A percentile compares a stretch with the other conserved stretches of the same genome.
These are phyloP conservation scores for Botryotinia narcissicola DNA, from an alignment of 2,329 filamentous ascomycete species.

Conservation along the genomic window DNA sequence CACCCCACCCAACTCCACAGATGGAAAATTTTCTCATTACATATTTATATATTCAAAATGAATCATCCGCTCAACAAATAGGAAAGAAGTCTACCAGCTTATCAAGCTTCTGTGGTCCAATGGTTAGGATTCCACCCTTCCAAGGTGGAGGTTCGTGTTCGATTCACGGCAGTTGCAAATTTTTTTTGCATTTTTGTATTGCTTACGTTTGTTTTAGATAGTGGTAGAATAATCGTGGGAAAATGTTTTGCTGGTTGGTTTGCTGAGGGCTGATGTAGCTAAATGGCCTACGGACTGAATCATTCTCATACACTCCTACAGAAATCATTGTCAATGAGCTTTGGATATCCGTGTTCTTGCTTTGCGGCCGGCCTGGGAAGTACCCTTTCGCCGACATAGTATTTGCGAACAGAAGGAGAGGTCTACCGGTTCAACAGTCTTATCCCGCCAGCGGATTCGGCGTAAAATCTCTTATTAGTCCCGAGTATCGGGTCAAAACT, in stretches of 20 bases:
- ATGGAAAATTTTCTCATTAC: not conserved
- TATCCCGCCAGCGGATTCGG: not conserved
- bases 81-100: not conserved
- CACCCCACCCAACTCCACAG: not conserved
- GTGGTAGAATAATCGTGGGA: fast-evolving
- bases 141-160: conserved; percentile 14
- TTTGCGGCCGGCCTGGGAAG: no score
- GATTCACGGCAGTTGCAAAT: not conserved
- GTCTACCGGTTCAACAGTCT: no score
- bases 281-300: not conserved
- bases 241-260: fast-evolving
- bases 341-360: no score
- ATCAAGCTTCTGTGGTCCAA: conserved; percentile 1
- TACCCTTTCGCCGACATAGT: not conserved
- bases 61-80: fast-evolving
- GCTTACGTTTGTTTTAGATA: fast-evolving
- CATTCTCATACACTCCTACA: no score
- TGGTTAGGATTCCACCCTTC: conserved; percentile 14
- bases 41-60: not conserved
- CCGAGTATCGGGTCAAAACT: not conserved
- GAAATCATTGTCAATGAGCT: no score
- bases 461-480: not conserved
- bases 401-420: no score
- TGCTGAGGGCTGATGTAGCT: not conserved
- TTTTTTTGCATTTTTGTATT: not conserved